Evolutionary conservation across 176 grass and related monocot species (phyloP).

Genomic region (Cenchrus americanus): DNA sequence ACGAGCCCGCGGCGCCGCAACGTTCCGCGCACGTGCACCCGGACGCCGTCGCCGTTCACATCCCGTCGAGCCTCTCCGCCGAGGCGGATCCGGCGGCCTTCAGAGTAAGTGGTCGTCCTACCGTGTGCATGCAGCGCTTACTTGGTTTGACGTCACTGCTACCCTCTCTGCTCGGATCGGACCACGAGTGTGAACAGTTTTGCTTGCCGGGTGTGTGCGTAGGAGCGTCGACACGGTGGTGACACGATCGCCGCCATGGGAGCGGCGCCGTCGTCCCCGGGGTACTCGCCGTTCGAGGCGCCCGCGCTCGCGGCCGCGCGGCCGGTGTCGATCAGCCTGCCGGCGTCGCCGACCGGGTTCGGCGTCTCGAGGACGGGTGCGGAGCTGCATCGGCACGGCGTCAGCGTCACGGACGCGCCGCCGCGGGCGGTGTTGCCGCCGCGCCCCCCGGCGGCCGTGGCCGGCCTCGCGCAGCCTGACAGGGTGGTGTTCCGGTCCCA

Average conservation of each 20-base stretch:
- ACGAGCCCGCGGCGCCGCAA: background rate
- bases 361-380: background rate
- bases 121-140: background rate
- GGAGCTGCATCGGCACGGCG: constrained; percentile 8
- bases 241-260: background rate
- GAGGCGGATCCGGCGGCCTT: background rate
- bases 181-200: constrained; percentile 20
- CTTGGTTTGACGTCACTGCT: too few species aligned
- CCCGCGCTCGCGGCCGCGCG: constrained; percentile 23
- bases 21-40: background rate
- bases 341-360: constrained; percentile 63
- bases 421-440: constrained; percentile 3
- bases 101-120: constrained; percentile 35
- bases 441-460: background rate
- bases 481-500: constrained; percentile 71
- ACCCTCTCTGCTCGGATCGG: background rate
- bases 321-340: constrained; percentile 77
- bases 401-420: constrained; percentile 2
- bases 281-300: constrained; percentile 30
- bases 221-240: constrained; percentile 38
- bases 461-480: constrained; percentile 34
- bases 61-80: constrained; percentile 6
- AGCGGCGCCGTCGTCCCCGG: background rate
- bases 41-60: constrained; percentile 5
- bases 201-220: constrained; percentile 23